These are phyloP conservation scores for Papiliotrema laurentii DNA, from an alignment of 1,284 basidiomycete species.

Conservation along the genomic window DNA sequence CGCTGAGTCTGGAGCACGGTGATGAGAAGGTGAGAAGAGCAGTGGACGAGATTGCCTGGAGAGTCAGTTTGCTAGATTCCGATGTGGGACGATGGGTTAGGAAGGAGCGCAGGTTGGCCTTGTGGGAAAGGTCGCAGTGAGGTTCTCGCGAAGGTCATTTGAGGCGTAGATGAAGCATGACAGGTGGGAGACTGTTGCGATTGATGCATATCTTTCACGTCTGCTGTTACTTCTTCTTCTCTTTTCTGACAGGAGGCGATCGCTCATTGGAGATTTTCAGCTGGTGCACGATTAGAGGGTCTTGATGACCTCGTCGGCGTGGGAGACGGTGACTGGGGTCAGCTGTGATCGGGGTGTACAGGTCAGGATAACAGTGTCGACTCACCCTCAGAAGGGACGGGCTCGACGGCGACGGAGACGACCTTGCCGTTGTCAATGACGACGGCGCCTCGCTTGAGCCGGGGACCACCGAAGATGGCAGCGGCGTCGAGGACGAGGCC, in stretches of 20 bases:
- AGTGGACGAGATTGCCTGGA: slow-evolving; percentile 17
- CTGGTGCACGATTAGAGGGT: too few species aligned
- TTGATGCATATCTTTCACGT: too few species aligned
- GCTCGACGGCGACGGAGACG: slow-evolving; percentile 58
- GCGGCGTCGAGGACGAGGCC: slow-evolving; percentile 65
- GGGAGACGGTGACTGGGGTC: slow-evolving; percentile 54
- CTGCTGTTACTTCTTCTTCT: too few species aligned
- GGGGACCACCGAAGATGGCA: slow-evolving; percentile 58
- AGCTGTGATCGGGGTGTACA: background rate
- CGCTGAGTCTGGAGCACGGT: background rate
- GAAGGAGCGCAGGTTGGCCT: slow-evolving; percentile 11
- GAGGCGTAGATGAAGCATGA: background rate
- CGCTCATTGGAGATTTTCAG: too few species aligned
- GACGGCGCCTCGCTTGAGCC: slow-evolving; percentile 57
- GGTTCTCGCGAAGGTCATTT: too few species aligned
- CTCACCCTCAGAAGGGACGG: slow-evolving; percentile 52
- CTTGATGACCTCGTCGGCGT: slow-evolving; percentile 58
- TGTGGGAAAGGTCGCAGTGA: slow-evolving; percentile 9
- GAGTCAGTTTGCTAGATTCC: slow-evolving; percentile 10
- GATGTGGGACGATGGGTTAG: slow-evolving; percentile 19
- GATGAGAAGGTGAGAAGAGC: slow-evolving; percentile 3
- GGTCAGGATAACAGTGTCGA: background rate
- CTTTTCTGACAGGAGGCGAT: too few species aligned
- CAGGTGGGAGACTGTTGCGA: too few species aligned
- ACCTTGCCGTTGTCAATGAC: slow-evolving; percentile 56